phyloP scores from a whole-genome alignment of 2,329 filamentous ascomycete species.

The Ophiostoma pallidulum region DNA sequence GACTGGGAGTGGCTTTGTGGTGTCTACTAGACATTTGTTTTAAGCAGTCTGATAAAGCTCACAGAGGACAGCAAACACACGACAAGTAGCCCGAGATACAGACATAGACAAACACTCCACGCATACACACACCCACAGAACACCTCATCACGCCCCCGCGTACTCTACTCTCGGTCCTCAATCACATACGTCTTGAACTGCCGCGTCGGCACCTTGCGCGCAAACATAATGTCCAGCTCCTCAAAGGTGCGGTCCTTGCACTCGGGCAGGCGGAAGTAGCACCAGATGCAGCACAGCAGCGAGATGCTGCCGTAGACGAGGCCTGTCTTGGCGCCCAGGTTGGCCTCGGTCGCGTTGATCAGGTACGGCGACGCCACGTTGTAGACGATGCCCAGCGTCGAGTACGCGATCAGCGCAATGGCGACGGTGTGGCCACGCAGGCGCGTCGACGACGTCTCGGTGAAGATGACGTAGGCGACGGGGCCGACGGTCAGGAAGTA shows the following conservation, averaged over 20 bases:
- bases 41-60: too few relatives aligned
- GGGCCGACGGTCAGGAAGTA: conserved; percentile 32
- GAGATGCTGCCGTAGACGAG: conserved; percentile 29
- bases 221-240: conserved; percentile 37
- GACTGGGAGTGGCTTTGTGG: too few relatives aligned
- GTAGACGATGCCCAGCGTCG: conserved; percentile 30
- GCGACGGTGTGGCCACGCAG: conserved; percentile 31
- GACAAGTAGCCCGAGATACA: too few relatives aligned
- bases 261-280: conserved; percentile 38
- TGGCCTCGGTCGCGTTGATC: conserved; percentile 17
- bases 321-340: conserved; percentile 27
- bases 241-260: conserved; percentile 37
- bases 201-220: conserved; percentile 14
- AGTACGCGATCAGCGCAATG: conserved; percentile 30
- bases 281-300: conserved; percentile 21
- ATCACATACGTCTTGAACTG: conserved; percentile 15
- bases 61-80: too few relatives aligned
- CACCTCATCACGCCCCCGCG: too few relatives aligned
- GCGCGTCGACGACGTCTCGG: conserved; percentile 27
- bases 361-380: conserved; percentile 27
- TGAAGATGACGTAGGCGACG: conserved; percentile 31
- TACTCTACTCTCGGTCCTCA: not conserved
- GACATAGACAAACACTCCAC: too few relatives aligned
- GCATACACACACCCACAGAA: too few relatives aligned
- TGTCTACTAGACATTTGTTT: too few relatives aligned